phyloP scores from a whole-genome alignment of 208 protist genomes.

The Leishmania aethiopica region DNA sequence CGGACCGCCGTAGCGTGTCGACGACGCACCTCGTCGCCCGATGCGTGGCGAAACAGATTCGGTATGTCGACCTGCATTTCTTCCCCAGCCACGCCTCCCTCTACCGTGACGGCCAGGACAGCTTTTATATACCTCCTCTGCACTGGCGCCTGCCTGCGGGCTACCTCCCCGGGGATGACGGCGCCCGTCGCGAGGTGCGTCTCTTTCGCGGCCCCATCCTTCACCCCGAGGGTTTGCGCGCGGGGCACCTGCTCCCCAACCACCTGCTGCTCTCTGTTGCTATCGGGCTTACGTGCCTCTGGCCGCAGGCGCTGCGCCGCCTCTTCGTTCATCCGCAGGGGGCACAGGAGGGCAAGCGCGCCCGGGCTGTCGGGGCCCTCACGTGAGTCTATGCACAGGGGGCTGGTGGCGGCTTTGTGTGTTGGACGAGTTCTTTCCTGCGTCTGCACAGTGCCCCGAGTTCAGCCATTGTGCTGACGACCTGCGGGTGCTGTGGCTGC shows the following conservation, averaged over 20 bases:
- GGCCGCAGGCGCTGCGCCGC: conserved; percentile 26
- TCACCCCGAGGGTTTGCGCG: conserved; percentile 32
- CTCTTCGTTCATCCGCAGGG: conserved; percentile 55
- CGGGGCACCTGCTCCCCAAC: conserved; percentile 43
- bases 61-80: conserved; percentile 66
- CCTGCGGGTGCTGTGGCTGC: conserved; percentile 60
- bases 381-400: conserved; percentile 47
- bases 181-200: conserved; percentile 38
- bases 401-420: conserved; percentile 56
- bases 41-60: conserved; percentile 39
- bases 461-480: conserved; percentile 43
- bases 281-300: conserved; percentile 32
- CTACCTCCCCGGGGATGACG: conserved; percentile 40
- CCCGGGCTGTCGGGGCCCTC: conserved; percentile 50
- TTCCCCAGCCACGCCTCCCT: conserved; percentile 42
- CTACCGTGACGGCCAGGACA: conserved; percentile 21
- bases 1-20: conserved; percentile 5
- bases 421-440: conserved; percentile 58
- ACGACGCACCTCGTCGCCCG: conserved; percentile 19
- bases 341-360: conserved; percentile 28
- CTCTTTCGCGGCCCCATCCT: conserved; percentile 48
- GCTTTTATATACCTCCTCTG: conserved; percentile 32
- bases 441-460: conserved; percentile 24
- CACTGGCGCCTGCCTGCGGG: conserved; percentile 49
- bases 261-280: conserved; percentile 54